A percentile compares a stretch with the other conserved stretches of the same genome.
These are phyloP conservation scores for Colletotrichum somersetense DNA, from an alignment of 2,329 filamentous ascomycete species.

Conservation along the genomic window DNA sequence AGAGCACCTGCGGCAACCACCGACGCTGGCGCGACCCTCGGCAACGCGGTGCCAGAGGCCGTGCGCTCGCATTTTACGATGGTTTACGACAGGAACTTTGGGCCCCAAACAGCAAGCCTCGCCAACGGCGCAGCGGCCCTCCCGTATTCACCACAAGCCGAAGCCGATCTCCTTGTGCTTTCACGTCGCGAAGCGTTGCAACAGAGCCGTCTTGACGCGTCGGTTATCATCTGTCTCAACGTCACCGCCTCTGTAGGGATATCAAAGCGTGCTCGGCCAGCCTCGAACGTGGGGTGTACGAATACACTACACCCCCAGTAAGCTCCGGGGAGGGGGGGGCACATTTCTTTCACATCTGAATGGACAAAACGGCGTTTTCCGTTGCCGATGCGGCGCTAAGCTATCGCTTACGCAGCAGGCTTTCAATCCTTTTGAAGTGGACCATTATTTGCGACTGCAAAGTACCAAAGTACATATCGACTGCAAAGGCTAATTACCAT, in stretches of 20 bases:
- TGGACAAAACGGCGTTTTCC: constrained; percentile 23
- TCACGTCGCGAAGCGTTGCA: not conserved
- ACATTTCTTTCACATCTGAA: not conserved
- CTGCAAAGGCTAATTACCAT: constrained; percentile 2
- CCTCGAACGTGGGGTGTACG: not conserved
- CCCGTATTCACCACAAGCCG: not conserved
- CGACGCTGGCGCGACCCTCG: constrained; percentile 3
- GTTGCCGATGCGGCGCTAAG: constrained; percentile 20
- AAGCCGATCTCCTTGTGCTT: not conserved
- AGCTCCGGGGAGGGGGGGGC: too few relatives aligned
- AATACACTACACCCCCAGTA: not conserved
- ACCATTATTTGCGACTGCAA: constrained; percentile 17
- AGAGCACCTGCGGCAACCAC: not conserved
- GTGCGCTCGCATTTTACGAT: constrained; percentile 21
- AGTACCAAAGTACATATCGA: not conserved
- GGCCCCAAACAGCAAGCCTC: not conserved
- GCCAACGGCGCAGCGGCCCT: constrained; percentile 3
- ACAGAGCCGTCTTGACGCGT: not conserved
- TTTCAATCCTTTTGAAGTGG: constrained; percentile 19
- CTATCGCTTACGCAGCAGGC: constrained; percentile 26
- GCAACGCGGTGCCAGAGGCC: constrained; percentile 15
- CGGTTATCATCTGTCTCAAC: not conserved
- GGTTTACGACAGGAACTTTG: not conserved
- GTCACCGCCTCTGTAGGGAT: not conserved
- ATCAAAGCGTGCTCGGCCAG: not conserved